Evolutionary conservation across 2,329 filamentous ascomycete species (phyloP), one percentile per base, ranked within the genome.

Genomic region (Aspergillus sojae): DNA sequence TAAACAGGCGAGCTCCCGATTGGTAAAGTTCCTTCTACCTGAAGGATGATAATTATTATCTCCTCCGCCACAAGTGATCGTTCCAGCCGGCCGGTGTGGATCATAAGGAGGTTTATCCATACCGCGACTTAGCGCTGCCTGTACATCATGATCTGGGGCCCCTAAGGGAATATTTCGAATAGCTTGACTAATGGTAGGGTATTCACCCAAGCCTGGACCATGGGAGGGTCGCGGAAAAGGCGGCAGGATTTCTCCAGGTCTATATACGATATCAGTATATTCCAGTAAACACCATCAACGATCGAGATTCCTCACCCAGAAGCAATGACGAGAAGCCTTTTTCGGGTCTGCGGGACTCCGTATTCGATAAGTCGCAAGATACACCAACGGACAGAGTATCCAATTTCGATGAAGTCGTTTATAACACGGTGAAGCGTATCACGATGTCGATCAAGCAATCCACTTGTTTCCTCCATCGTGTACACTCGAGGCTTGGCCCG

Each of bases 391-490:
- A 94, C 80, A 0, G 88, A 92, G 72, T 91, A 96, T 1, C 87
- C 87, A 30, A 83, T 76, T 3, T 84, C 77, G 0, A 90, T 88
- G 59, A 94, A 88, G 36, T 88, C 86, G 30, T 84, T 79, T 3
- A 95, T 79, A 0, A 94, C 75, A 0, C 82, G 77, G 45, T 84
- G 80, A 54, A 93, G 89, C 58, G 85, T 88, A 0, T 79, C 76
- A 12, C 78, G 74, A 60, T 89, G 87, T 0, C 81, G 76, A 0
- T 84, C 77, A 26, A 36, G 34, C 1, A 96, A 83, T 0, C 91
- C 92, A 58, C 87, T 88, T 0, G 92, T 94, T 71, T 96, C 90
- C 70, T 96, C 93, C 0, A 96, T 79, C 0, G 92, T 96, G 1
- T 92, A 85, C 0, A 95, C 72, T 0, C 92, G 83, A 0, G 93